phyloP scores from a whole-genome alignment of 345 rosid species.

The Gossypium rotundifolium region DNA sequence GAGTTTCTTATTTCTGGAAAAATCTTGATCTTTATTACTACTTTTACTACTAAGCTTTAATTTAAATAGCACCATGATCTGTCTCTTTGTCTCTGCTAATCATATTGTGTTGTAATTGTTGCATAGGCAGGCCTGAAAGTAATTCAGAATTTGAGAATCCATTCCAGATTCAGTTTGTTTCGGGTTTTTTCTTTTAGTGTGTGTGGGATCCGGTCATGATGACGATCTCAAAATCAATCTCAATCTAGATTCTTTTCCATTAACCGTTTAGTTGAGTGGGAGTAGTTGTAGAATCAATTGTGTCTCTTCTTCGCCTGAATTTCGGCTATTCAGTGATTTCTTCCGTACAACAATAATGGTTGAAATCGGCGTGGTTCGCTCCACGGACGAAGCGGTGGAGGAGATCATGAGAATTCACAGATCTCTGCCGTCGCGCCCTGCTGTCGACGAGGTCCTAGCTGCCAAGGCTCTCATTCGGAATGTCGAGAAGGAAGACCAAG shows the following conservation, averaged over 20 bases:
- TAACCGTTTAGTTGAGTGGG: background rate
- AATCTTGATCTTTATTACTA: background rate
- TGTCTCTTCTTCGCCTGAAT: background rate
- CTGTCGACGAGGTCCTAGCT: conserved; percentile 73
- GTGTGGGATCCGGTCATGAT: background rate
- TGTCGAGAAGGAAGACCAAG: conserved; percentile 74
- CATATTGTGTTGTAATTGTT: too few relatives aligned
- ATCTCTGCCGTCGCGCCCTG: conserved; percentile 71
- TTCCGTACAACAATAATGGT: background rate
- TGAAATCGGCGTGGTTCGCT: conserved; percentile 19
- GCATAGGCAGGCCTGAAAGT: too few relatives aligned
- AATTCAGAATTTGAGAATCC: background rate
- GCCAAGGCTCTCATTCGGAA: conserved; percentile 54
- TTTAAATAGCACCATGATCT: background rate
- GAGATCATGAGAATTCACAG: conserved; percentile 86
- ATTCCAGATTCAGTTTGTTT: conserved; percentile 5
- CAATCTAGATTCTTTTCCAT: background rate
- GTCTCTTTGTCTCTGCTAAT: background rate
- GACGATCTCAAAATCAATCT: background rate
- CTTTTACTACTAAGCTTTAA: background rate
- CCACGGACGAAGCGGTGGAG: conserved; percentile 53
- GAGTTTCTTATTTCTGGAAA: background rate
- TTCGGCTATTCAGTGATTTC: background rate
- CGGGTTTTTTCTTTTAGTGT: background rate
- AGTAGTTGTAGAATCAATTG: background rate